Conservation (phyloP, 176 grass and related monocot species). For the Carex cristatella region DNA sequence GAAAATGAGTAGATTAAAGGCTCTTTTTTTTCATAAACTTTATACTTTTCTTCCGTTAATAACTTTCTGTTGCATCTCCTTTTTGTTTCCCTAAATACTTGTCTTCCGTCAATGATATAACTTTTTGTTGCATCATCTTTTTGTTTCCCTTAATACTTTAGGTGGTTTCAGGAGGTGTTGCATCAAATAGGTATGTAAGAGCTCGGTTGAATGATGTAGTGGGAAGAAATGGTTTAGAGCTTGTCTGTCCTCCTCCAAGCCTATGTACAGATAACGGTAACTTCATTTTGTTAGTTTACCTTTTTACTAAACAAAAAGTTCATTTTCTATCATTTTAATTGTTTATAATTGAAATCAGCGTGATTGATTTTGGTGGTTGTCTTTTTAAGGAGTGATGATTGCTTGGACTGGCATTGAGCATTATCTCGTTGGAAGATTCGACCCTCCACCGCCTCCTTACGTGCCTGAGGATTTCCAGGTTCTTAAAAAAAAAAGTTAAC, state of each 20-base stretch:
- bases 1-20: conserved; percentile 20
- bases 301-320: background rate
- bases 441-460: conserved; percentile 59
- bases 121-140: background rate
- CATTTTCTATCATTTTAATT: background rate
- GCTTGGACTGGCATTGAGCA: conserved; percentile 98
- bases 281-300: conserved; percentile 5
- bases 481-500: background rate
- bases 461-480: conserved; percentile 89
- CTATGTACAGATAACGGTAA: conserved; percentile 98
- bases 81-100: background rate
- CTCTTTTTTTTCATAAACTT: background rate
- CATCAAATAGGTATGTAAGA: conserved; percentile 85
- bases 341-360: background rate
- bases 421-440: conserved; percentile 76
- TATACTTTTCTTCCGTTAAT: background rate
- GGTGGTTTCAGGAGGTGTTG: conserved; percentile 95
- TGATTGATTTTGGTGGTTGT: conserved; percentile 1
- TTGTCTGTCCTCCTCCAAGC: conserved; percentile 72
- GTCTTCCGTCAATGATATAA: background rate
- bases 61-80: background rate
- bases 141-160: conserved; percentile 29
- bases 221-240: conserved; percentile 51
- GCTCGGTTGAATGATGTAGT: conserved; percentile 53
- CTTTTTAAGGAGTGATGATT: conserved; percentile 83